phyloP scores from a whole-genome alignment of 2,329 filamentous ascomycete genomes.

The Hypoxylon rubiginosum region DNA sequence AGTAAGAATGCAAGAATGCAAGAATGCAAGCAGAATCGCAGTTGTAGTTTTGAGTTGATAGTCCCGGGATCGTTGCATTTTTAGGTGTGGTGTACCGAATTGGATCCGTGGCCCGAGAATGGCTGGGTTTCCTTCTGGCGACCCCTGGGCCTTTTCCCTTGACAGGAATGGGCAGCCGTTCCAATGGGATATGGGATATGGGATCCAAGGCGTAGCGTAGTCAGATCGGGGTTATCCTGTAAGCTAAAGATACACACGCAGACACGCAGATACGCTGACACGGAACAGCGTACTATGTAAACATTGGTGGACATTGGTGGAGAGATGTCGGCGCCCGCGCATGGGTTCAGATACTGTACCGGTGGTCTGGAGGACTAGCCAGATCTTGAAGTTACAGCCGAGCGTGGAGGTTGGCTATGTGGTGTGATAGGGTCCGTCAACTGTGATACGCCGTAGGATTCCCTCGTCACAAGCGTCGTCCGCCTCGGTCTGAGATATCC shows the following conservation, averaged over 20 bases:
- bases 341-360: slow-evolving; percentile 26
- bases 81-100: slow-evolving; percentile 31
- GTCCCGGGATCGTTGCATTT: slow-evolving; percentile 29
- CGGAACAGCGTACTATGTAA: slow-evolving; percentile 16
- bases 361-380: slow-evolving; percentile 36
- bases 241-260: slow-evolving; percentile 32
- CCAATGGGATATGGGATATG: slow-evolving; percentile 41
- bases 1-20: slow-evolving; percentile 8
- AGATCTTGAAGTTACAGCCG: slow-evolving; percentile 36
- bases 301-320: slow-evolving; percentile 32
- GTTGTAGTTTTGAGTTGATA: slow-evolving; percentile 25
- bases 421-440: slow-evolving; percentile 33
- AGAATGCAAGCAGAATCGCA: slow-evolving; percentile 11
- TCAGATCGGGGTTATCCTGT: slow-evolving; percentile 30
- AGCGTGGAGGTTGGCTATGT: slow-evolving; percentile 28
- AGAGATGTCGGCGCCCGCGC: slow-evolving; percentile 24
- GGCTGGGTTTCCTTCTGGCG: slow-evolving; percentile 18
- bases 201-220: slow-evolving; percentile 17
- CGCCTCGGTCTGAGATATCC: slow-evolving; percentile 26
- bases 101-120: slow-evolving; percentile 35
- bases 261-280: too few relatives aligned
- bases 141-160: slow-evolving; percentile 29
- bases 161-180: slow-evolving; percentile 42
- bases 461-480: slow-evolving; percentile 25
- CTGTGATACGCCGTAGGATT: slow-evolving; percentile 35